Conservation (phyloP, 1,284 basidiomycete species). For the Fomitiporia mediterranea region DNA sequence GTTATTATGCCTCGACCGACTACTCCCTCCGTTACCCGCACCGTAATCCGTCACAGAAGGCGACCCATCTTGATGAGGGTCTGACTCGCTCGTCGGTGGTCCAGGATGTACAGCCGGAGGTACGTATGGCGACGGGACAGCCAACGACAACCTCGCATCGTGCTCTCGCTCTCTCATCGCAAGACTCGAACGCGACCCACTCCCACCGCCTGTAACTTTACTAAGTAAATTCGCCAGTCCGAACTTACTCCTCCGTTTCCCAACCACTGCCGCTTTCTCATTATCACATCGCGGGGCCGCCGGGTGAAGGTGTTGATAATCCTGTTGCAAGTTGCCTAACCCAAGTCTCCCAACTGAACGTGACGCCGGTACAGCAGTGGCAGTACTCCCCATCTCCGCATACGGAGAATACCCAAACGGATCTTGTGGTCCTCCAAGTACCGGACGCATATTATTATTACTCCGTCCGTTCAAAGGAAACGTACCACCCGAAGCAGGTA, state of each 20-base stretch:
- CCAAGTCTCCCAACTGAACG: constrained; percentile 56
- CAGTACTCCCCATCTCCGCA: constrained; percentile 33
- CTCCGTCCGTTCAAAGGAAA: constrained; percentile 29
- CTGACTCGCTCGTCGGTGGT: constrained; percentile 8
- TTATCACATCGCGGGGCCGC: constrained; percentile 3
- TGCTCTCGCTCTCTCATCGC: background rate
- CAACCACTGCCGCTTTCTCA: constrained; percentile 33
- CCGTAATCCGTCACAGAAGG: constrained; percentile 17
- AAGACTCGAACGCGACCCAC: background rate
- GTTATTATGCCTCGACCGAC: constrained; percentile 17
- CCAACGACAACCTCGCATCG: constrained; percentile 3
- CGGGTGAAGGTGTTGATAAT: too few species aligned
- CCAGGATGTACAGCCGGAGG: too few species aligned
- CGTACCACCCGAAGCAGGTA: constrained; percentile 48
- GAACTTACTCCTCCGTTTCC: constrained; percentile 68
- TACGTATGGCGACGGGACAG: background rate
- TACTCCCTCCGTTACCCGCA: constrained; percentile 14
- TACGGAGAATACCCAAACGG: constrained; percentile 29
- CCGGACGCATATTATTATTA: constrained; percentile 1
- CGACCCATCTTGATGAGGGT: constrained; percentile 13
- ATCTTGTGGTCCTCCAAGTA: constrained; percentile 13
- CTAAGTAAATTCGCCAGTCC: constrained; percentile 60
- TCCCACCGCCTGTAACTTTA: constrained; percentile 33
- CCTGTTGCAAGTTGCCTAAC: constrained; percentile 27
- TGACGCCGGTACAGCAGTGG: constrained; percentile 30